A percentile compares a stretch with the other conserved stretches of the same genome.
Conservation (phyloP, 139 green algal species). For the Chlorella sp. region DNA sequence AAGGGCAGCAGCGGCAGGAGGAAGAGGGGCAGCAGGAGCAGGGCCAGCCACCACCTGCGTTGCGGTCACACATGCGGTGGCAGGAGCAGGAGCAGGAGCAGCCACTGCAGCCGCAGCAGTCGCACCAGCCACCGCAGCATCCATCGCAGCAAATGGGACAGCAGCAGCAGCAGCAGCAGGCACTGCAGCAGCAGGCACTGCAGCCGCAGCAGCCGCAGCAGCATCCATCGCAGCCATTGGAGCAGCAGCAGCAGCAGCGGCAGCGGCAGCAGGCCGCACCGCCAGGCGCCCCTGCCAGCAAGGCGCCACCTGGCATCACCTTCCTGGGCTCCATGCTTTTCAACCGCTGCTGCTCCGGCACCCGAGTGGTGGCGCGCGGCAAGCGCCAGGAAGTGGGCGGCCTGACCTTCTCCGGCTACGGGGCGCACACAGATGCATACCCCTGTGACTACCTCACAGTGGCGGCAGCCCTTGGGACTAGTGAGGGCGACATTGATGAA, state of each 20-base stretch:
- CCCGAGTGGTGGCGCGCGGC: constrained; percentile 74
- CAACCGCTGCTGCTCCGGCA: constrained; percentile 79
- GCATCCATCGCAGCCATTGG: no score
- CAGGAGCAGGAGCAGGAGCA: neutral
- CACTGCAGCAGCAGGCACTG: neutral
- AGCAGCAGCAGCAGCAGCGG: neutral
- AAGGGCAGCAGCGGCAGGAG: constrained; percentile 10
- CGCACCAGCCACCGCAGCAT: neutral
- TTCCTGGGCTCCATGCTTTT: constrained; percentile 91
- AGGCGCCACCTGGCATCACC: neutral
- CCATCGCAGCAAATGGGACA: no score
- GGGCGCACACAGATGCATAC: constrained; percentile 76
- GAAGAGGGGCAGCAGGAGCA: neutral
- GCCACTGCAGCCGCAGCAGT: neutral
- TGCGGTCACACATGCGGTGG: no score
- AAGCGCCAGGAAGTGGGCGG: constrained; percentile 75
- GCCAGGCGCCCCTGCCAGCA: neutral
- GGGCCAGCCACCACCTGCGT: no score
- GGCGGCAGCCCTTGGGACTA: constrained; percentile 85
- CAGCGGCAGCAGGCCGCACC: neutral
- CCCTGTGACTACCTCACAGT: constrained; percentile 85
- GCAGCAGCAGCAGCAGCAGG: no score
- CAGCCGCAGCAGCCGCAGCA: neutral
- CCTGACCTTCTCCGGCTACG: constrained; percentile 79
- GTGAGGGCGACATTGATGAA: constrained; percentile 68